Base-by-base conservation (phyloP, 257 asterid genomes). In the Penstemon eatonii region DNA sequence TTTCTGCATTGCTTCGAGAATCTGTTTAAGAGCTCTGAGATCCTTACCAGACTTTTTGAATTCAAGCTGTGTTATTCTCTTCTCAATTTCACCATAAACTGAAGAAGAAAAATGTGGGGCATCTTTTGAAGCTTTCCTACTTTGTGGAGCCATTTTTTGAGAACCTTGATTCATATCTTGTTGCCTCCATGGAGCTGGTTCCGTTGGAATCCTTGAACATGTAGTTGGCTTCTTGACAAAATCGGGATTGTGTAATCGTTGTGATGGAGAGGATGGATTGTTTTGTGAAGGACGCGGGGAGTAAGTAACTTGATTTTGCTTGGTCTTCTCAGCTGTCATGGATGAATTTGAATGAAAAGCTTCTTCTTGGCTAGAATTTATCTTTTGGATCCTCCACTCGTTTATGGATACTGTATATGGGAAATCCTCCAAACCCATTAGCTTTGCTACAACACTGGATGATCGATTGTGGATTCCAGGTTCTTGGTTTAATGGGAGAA, bases 11-110 rank as follows among this genome's bases (percentile, higher is more conserved):
- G 88, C 84, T 75, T 85, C 96, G 0, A 91, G 95, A 77, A 89
- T 91, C 79, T 91, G 98, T 66, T 91, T 91, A 40, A 89, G 97
- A 66, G 98, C 98, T 68, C 93, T 84, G 81, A 91, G 89, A 83
- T 91, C 96, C 85, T 85, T 89, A 0, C 96, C 92, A 0, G 96
- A 91, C 70, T 82, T 89, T 66, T 78, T 84, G 81, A 91, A 86
- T 81, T 94, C 95, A 18, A 87, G 85, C 40, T 87, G 89, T 60
- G 89, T 78, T 75, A 91, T 73, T 87, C 96, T 82, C 83, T 83
- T 87, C 80, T 87, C 96, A 63, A 87, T 89, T 79, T 91, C 87
- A 40, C 97, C 90, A 58, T 89, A 91, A 73, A 94, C 87, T 38
- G 98, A 78, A 39, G 82, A 75, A 56, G 94, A 80, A 67, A 71